Percentiles rank a stretch among this genome's conserved stretches.
Evolutionary conservation across 2,329 filamentous ascomycete genomes (phyloP).

Genomic region (Eutypa lata): DNA sequence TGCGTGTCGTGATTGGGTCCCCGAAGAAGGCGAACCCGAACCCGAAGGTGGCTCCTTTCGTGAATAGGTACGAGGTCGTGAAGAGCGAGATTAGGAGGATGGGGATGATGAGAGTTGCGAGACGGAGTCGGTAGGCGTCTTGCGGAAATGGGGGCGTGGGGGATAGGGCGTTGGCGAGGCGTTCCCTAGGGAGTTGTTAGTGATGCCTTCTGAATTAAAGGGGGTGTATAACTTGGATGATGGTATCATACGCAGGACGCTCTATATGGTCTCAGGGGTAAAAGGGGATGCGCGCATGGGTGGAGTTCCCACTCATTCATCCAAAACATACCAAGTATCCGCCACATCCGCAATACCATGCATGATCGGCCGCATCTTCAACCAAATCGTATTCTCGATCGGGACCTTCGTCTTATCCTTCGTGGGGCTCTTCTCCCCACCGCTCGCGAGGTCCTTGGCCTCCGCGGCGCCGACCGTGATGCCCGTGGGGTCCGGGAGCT

Average conservation of each 20-base stretch:
- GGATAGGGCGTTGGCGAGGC: slow-evolving; percentile 49
- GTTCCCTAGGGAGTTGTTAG: slow-evolving; percentile 31
- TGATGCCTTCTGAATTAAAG: slow-evolving; percentile 28
- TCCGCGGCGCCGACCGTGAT: slow-evolving; percentile 35
- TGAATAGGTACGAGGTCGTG: slow-evolving; percentile 55
- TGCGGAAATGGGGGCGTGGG: slow-evolving; percentile 61
- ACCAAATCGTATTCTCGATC: slow-evolving; percentile 74
- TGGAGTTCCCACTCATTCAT: no score
- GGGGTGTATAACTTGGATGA: no score
- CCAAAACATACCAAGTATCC: slow-evolving; percentile 44
- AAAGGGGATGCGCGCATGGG: neutral
- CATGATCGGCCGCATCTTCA: slow-evolving; percentile 72
- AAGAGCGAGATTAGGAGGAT: slow-evolving; percentile 51
- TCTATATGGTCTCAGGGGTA: no score
- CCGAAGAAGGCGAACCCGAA: slow-evolving; percentile 78
- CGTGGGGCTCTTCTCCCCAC: slow-evolving; percentile 43
- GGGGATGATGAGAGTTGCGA: slow-evolving; percentile 52
- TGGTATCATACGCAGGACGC: no score
- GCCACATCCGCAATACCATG: slow-evolving; percentile 43
- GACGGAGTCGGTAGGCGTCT: slow-evolving; percentile 48
- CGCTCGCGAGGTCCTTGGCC: slow-evolving; percentile 41
- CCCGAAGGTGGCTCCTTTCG: slow-evolving; percentile 64
- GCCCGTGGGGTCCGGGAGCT: slow-evolving; percentile 33
- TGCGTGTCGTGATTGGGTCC: slow-evolving; percentile 66
- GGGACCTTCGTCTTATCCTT: slow-evolving; percentile 78